phyloP scores from a whole-genome alignment of 208 protist genomes.

The Crithidia brevicula region DNA sequence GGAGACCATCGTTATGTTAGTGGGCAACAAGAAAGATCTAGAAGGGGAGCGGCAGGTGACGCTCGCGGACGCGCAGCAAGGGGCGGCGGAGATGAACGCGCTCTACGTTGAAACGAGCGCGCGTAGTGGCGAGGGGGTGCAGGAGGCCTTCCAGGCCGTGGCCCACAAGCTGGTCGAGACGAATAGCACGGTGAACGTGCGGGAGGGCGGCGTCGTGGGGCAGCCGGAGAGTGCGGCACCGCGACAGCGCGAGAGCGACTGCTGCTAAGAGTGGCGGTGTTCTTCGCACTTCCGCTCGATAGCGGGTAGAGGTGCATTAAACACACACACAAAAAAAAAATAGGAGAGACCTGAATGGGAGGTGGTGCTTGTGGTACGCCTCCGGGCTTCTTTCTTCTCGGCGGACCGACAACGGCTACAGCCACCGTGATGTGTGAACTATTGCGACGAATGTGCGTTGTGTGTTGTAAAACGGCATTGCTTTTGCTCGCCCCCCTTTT shows the following conservation, averaged over 20 bases:
- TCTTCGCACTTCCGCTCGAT: too few relatives aligned
- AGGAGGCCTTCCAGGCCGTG: conserved; percentile 66
- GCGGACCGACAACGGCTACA: too few relatives aligned
- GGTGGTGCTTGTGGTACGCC: too few relatives aligned
- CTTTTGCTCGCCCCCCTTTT: too few relatives aligned
- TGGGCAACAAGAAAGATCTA: conserved; percentile 97
- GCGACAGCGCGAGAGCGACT: conserved; percentile 1
- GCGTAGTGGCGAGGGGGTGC: conserved; percentile 69
- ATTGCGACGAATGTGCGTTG: background rate
- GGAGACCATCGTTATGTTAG: conserved; percentile 93
- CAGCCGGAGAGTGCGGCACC: conserved; percentile 23
- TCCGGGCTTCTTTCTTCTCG: too few relatives aligned
- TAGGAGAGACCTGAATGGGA: too few relatives aligned
- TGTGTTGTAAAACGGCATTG: background rate
- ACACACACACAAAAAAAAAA: too few relatives aligned
- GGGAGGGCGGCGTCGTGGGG: conserved; percentile 67
- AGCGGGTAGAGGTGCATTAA: too few relatives aligned
- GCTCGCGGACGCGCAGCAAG: conserved; percentile 54
- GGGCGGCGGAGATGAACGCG: conserved; percentile 53
- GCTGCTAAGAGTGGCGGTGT: too few relatives aligned
- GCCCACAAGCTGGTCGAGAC: conserved; percentile 54
- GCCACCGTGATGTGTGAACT: too few relatives aligned
- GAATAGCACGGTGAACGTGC: conserved; percentile 68
- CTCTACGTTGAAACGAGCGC: conserved; percentile 80
- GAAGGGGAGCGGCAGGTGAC: conserved; percentile 59